These are phyloP conservation scores for Arabis alpina DNA, from an alignment of 345 rosid species.

Conservation along the genomic window DNA sequence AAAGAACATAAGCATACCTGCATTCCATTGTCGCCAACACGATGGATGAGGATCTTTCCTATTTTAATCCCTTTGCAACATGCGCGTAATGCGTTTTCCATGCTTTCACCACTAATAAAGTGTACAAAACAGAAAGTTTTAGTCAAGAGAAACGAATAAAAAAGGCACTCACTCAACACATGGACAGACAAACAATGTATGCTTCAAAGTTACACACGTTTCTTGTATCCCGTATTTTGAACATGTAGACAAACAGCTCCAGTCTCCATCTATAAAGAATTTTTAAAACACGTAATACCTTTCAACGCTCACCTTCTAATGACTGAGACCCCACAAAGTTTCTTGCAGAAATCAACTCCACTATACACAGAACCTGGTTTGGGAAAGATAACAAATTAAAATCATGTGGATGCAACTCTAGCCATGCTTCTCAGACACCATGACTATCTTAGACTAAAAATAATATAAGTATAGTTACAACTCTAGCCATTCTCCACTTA, in stretches of 20 bases:
- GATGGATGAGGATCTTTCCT: conserved; percentile 95
- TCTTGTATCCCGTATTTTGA: conserved; percentile 18
- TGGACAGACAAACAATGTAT: conserved; percentile 28
- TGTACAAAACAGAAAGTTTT: conserved; percentile 24
- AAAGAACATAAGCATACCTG: conserved; percentile 52
- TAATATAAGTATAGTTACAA: conserved; percentile 3
- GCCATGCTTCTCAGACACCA: no score
- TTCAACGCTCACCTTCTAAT: conserved; percentile 83
- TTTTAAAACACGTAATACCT: conserved; percentile 36
- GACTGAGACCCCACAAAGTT: conserved; percentile 95
- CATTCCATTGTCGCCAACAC: conserved; percentile 97
- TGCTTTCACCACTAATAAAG: conserved; percentile 88
- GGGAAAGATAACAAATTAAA: conserved; percentile 24
- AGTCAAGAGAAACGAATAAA: conserved; percentile 22
- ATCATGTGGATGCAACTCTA: background rate
- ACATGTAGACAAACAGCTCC: conserved; percentile 14
- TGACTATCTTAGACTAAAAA: background rate
- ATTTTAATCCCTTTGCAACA: conserved; percentile 99
- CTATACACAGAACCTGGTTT: conserved; percentile 77
- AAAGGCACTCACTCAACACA: conserved; percentile 6
- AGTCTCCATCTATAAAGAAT: conserved; percentile 19
- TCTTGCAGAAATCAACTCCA: conserved; percentile 99
- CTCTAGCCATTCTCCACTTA: conserved; percentile 22
- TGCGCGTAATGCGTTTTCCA: conserved; percentile 98
- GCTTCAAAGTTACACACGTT: background rate